Conservation (phyloP, 345 rosid species). For the Boechera stricta region DNA sequence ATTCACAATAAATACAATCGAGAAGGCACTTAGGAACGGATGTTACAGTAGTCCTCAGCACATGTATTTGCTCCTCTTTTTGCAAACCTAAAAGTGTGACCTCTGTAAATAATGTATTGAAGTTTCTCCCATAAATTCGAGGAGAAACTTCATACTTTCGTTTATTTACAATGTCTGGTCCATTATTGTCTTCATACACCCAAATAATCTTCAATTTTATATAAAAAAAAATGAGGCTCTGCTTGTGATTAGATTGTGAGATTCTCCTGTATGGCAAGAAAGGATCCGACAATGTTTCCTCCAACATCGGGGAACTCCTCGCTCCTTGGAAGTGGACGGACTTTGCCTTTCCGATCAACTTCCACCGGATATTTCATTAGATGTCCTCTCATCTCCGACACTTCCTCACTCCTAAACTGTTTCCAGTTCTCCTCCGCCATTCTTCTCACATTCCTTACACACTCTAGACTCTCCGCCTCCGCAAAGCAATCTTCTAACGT, state of each 20-base stretch:
- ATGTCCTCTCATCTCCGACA: conserved; percentile 86
- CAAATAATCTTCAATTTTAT: not conserved
- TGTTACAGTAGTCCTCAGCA: too few relatives aligned
- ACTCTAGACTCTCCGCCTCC: too few relatives aligned
- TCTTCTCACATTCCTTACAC: too few relatives aligned
- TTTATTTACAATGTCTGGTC: not conserved
- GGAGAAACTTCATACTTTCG: too few relatives aligned
- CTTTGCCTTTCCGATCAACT: conserved; percentile 82
- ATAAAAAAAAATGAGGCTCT: not conserved
- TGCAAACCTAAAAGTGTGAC: too few relatives aligned
- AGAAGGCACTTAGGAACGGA: too few relatives aligned
- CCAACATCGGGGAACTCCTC: conserved; percentile 91
- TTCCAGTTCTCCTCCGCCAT: too few relatives aligned
- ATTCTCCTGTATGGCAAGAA: conserved; percentile 80
- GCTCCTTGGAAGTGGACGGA: conserved; percentile 65
- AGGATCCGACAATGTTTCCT: conserved; percentile 82
- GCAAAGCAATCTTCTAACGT: too few relatives aligned
- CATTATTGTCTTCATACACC: not conserved
- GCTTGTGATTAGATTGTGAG: conserved; percentile 64
- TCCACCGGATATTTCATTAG: conserved; percentile 85
- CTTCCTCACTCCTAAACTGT: conserved; percentile 45
- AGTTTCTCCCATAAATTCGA: too few relatives aligned
- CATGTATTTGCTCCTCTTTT: too few relatives aligned
- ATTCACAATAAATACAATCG: too few relatives aligned
- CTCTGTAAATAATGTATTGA: too few relatives aligned